A percentile compares a stretch with the other conserved stretches of the same genome.
These are phyloP conservation scores for Crithidia acanthocephali DNA, from an alignment of 208 protist species.

Conservation along the genomic window DNA sequence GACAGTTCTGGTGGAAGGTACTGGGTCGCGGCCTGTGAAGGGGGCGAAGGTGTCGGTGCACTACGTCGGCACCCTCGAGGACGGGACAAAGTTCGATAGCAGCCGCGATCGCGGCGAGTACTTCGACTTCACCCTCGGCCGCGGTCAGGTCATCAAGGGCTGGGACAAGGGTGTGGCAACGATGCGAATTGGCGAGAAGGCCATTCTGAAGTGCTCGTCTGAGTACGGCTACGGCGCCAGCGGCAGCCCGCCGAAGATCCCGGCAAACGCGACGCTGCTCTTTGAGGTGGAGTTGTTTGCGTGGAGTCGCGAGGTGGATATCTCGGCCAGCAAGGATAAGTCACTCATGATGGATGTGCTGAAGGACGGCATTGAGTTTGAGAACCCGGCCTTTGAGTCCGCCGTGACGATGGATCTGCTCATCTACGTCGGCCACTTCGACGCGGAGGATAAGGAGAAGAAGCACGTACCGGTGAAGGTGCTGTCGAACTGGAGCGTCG, in stretches of 20 bases:
- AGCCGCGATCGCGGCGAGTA: constrained; percentile 80
- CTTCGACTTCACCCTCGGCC: constrained; percentile 89
- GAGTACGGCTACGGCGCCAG: constrained; percentile 88
- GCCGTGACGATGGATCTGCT: constrained; percentile 61
- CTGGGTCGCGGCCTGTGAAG: constrained; percentile 65
- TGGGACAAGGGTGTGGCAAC: constrained; percentile 93
- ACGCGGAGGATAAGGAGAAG: constrained; percentile 46
- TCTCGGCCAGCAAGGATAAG: constrained; percentile 72
- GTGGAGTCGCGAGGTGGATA: constrained; percentile 83
- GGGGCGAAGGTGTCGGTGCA: constrained; percentile 89
- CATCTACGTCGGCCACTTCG: constrained; percentile 56
- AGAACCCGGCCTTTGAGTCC: constrained; percentile 84
- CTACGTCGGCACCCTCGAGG: constrained; percentile 87
- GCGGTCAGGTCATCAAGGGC: constrained; percentile 92
- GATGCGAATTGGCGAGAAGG: constrained; percentile 91
- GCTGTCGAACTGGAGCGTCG: constrained; percentile 49
- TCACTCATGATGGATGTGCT: constrained; percentile 81
- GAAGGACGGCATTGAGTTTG: constrained; percentile 74
- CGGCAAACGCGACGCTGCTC: constrained; percentile 83
- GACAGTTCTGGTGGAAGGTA: constrained; percentile 83
- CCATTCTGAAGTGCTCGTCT: constrained; percentile 64
- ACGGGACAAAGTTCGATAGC: constrained; percentile 92
- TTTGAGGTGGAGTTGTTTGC: constrained; percentile 93
- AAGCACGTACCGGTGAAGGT: constrained; percentile 49
- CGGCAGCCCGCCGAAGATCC: constrained; percentile 87